These are phyloP conservation scores for Dendrobium catenatum DNA, from an alignment of 106 monocot species.

Conservation along the genomic window DNA sequence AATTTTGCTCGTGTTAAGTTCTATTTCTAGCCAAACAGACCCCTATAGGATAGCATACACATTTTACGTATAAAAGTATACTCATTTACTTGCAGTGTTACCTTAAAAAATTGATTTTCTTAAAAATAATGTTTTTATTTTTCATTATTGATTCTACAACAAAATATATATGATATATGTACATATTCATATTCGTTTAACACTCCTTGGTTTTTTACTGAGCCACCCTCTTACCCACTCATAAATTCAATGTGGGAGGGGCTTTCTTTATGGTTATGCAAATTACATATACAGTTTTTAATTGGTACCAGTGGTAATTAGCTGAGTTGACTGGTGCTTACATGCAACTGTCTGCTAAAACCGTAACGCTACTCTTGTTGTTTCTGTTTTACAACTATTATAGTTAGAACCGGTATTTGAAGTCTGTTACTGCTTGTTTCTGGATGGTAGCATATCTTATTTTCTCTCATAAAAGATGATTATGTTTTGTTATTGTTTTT, in stretches of 20 bases:
- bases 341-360: not conserved
- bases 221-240: not conserved
- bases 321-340: not conserved
- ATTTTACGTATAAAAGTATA: not conserved
- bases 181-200: not conserved
- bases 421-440: not conserved
- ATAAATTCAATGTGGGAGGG: not conserved
- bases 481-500: slow-evolving; percentile 8
- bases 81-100: not conserved
- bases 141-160: not conserved
- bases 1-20: not conserved
- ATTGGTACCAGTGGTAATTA: not conserved
- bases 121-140: not conserved
- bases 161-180: not conserved
- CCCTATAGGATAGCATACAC: too few species aligned
- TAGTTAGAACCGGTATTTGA: not conserved
- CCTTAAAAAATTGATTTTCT: not conserved
- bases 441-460: not conserved
- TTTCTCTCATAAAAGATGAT: not conserved
- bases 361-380: not conserved
- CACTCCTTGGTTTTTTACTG: not conserved
- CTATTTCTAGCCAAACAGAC: not conserved
- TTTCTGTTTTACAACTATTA: not conserved
- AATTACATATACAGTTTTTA: not conserved
- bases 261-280: not conserved